phyloP scores from a whole-genome alignment of 2,329 filamentous ascomycete genomes.

The Dothistroma pini region DNA sequence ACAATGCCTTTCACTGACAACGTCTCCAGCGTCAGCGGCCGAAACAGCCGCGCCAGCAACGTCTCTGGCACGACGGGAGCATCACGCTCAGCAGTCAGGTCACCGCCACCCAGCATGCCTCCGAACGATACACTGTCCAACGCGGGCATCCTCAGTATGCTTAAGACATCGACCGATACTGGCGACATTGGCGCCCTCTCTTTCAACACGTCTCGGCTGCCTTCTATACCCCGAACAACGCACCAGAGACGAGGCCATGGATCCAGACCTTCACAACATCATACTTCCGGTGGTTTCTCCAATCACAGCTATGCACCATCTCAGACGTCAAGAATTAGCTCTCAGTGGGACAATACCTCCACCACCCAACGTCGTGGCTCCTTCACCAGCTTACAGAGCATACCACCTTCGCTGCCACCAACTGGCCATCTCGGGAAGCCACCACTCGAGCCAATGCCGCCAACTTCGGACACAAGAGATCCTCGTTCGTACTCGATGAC shows the following conservation, averaged over 20 bases:
- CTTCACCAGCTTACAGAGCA: conserved; percentile 41
- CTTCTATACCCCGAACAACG: conserved; percentile 36
- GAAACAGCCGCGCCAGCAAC: conserved; percentile 47
- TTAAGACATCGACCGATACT: conserved; percentile 48
- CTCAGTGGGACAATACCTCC: conserved; percentile 40
- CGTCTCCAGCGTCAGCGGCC: conserved; percentile 45
- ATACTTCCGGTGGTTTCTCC: conserved; percentile 26
- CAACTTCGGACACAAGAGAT: conserved; percentile 32
- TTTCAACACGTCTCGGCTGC: conserved; percentile 38
- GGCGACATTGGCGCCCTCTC: conserved; percentile 44
- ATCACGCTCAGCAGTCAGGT: conserved; percentile 27
- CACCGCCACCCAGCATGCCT: conserved; percentile 30
- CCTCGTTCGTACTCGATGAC: conserved; percentile 45
- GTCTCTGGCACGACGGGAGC: conserved; percentile 38
- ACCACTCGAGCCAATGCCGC: conserved; percentile 21
- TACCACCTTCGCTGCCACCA: conserved; percentile 39
- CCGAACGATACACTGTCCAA: conserved; percentile 34
- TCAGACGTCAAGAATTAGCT: conserved; percentile 40
- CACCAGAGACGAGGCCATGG: conserved; percentile 35
- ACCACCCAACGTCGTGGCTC: conserved; percentile 38
- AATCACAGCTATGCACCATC: conserved; percentile 38
- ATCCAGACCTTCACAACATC: conserved; percentile 39
- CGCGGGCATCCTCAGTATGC: conserved; percentile 48
- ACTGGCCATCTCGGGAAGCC: conserved; percentile 20
- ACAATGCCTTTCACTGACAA: conserved; percentile 45